Percentiles rank a stretch among this genome's conserved stretches.
phyloP scores from a whole-genome alignment of 2,329 filamentous ascomycete species.

The Alternaria brassicicola region DNA sequence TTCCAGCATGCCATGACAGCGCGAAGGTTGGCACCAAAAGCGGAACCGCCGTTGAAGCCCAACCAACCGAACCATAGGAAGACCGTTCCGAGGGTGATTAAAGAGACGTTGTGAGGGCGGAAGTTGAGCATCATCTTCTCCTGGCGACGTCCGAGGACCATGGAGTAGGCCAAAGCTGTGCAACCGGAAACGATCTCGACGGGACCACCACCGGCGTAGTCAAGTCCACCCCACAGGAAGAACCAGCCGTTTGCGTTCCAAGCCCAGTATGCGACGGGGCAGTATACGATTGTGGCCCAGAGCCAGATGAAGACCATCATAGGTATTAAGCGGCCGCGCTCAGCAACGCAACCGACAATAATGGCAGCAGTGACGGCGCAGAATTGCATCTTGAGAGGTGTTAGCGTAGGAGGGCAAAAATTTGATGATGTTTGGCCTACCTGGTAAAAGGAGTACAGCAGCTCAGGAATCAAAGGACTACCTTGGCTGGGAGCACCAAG shows the following conservation, averaged over 20 bases:
- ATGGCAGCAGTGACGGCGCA: slow-evolving; percentile 91
- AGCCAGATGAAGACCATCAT: slow-evolving; percentile 95
- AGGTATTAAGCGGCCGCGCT: slow-evolving; percentile 89
- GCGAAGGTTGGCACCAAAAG: slow-evolving; percentile 91
- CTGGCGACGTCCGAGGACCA: slow-evolving; percentile 93
- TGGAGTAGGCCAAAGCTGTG: slow-evolving; percentile 92
- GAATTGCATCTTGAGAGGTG: slow-evolving; percentile 81
- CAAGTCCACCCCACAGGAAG: slow-evolving; percentile 86
- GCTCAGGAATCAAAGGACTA: slow-evolving; percentile 83
- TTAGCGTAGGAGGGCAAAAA: slow-evolving; percentile 15
- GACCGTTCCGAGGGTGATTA: slow-evolving; percentile 93
- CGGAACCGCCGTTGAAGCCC: slow-evolving; percentile 95
- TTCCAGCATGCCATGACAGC: slow-evolving; percentile 99
- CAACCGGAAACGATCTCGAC: slow-evolving; percentile 96
- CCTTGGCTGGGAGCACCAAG: slow-evolving; percentile 85
- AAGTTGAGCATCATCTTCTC: slow-evolving; percentile 99
- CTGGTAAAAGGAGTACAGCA: slow-evolving; percentile 95
- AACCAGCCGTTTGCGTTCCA: slow-evolving; percentile 97
- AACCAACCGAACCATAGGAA: slow-evolving; percentile 99
- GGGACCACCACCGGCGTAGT: slow-evolving; percentile 94
- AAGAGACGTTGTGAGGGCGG: slow-evolving; percentile 96
- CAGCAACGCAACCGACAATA: slow-evolving; percentile 87
- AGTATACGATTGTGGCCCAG: slow-evolving; percentile 98
- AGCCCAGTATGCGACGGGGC: slow-evolving; percentile 92
- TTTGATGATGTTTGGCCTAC: slow-evolving; percentile 52